Base-by-base conservation (phyloP, 129 eudicot genomes). In the Dittrichia graveolens region DNA sequence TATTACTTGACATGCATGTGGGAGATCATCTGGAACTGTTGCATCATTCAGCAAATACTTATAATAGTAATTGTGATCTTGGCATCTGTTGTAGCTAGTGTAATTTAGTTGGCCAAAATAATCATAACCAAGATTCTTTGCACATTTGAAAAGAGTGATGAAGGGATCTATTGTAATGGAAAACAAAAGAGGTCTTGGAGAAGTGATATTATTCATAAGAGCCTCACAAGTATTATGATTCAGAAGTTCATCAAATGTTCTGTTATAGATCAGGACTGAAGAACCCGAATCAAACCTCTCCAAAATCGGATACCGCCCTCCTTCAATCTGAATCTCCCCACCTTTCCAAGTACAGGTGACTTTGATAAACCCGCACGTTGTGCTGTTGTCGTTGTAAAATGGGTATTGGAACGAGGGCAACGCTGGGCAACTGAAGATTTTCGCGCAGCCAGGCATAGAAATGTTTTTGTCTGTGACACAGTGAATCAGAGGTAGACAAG, bases 121-220 rank as follows among this genome's bases (percentile, higher is more conserved):
- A 45, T 34, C 10, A 61, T 19, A 24, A 24, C 31, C 31, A 24
- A 24, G 31, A 24, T 24, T 4, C 13, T 54, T 70, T 16, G 4
- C 7, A 42, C 89, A 85, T 68, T 57, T 71, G 62, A 71, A 81
- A 16, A 85, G 10, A 47, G 77, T 74, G 60, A 83, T 42, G 8
- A 3, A 31, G 40, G 54, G 42, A 31, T 0, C 5, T 14, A 75
- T 4, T 34, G 37, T 11, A 47, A 82, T 62, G 12, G 74, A 67
- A 38, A 46, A 69, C 4, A 65, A 65, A 2, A 75, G 75, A 34
- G 75, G 44, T 1, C 4, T 42, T 8, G 79, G 82, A 6, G 72
- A 35, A 78, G 43, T 54, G 8, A 71, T 19, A 45, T 61, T 67
- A 11, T 9, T 5, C 41, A 72, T 8, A 38, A 71, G 76, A 7